Evolutionary conservation across 192 early-diverging fungal genomes (phyloP), one percentile per base, ranked within the genome.

Genomic region (Umbelopsis ramanniana): DNA sequence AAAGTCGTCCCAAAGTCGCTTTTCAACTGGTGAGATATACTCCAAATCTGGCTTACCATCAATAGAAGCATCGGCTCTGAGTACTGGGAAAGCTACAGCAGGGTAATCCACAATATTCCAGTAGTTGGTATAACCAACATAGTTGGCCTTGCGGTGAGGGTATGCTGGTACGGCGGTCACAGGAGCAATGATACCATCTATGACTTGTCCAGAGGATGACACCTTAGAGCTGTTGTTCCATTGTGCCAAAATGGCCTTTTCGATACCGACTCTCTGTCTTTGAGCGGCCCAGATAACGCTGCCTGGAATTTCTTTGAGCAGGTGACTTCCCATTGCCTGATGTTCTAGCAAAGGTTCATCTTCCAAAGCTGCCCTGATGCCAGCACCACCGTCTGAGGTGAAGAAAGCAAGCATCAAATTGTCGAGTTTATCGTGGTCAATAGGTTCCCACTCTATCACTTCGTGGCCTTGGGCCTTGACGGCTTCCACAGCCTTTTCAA

Each of bases 31-130:
- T 11, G 57, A 63, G 2, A 63, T 3, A 29, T 22, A 26, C 12
- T 29, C 33, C 23, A 29, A 14, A 0, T 63, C 57, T 11, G 57
- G 57, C 17, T 63, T 63, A 8, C 15, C 26, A 63, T 63, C 57
- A 3, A 63, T 63, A 19, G 57, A 37, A 37, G 57, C 57, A 63
- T 63, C 57, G 2, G 57, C 57, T 37, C 57, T 11, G 0, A 63
- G 29, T 4, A 63, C 57, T 3, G 57, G 57, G 57, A 63, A 63
- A 26, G 57, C 57, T 17, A 63, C 57, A 5, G 57, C 10, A 11
- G 57, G 57, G 14, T 63, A 63, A 35, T 63, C 57, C 57, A 63
- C 11, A 17, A 35, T 7, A 19, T 63, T 63, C 57, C 57, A 63
- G 57, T 63, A 63, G 33, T 35, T 63, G 19, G 57, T 63, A 6